A percentile compares a stretch with the other conserved stretches of the same genome.
Conservation (phyloP, 129 eudicot species). For the Cynara cardunculus region DNA sequence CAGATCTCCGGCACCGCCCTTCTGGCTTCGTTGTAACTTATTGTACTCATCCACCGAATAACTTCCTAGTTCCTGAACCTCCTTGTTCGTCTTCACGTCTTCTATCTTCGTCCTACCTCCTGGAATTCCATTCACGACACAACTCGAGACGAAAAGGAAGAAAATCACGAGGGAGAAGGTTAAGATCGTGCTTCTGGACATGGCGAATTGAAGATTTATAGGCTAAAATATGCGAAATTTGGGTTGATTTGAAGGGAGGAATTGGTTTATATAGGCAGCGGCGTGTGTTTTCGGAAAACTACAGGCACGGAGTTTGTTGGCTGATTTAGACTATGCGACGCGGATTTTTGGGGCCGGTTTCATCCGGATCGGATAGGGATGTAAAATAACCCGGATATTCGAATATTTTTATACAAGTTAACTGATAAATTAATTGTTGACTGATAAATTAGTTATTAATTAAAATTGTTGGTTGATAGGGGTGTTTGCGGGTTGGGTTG, state of each 20-base stretch:
- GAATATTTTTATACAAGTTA: too few species aligned
- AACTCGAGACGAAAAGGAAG: background rate
- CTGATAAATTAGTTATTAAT: too few species aligned
- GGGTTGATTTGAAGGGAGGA: background rate
- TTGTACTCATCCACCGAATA: slow-evolving; percentile 56
- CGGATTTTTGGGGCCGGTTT: background rate
- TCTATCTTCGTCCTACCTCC: slow-evolving; percentile 46
- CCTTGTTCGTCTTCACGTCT: slow-evolving; percentile 43
- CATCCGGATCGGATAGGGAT: background rate
- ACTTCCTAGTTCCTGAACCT: slow-evolving; percentile 51
- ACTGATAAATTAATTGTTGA: too few species aligned
- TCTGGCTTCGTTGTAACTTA: background rate
- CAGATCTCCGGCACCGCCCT: slow-evolving; percentile 17
- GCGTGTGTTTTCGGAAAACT: slow-evolving; percentile 3
- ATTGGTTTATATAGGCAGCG: background rate
- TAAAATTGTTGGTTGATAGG: too few species aligned
- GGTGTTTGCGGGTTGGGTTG: too few species aligned
- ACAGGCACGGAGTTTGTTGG: slow-evolving; percentile 10
- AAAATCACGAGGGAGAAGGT: background rate
- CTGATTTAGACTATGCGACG: slow-evolving; percentile 1
- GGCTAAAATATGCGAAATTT: background rate
- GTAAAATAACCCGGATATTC: background rate
- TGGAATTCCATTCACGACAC: slow-evolving; percentile 2
- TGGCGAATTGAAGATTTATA: background rate
- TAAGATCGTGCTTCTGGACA: slow-evolving; percentile 4